A percentile compares a stretch with the other conserved stretches of the same genome.
Conservation (phyloP, 108 stramenopile genomes). For the Chaetoceros muelleri region DNA sequence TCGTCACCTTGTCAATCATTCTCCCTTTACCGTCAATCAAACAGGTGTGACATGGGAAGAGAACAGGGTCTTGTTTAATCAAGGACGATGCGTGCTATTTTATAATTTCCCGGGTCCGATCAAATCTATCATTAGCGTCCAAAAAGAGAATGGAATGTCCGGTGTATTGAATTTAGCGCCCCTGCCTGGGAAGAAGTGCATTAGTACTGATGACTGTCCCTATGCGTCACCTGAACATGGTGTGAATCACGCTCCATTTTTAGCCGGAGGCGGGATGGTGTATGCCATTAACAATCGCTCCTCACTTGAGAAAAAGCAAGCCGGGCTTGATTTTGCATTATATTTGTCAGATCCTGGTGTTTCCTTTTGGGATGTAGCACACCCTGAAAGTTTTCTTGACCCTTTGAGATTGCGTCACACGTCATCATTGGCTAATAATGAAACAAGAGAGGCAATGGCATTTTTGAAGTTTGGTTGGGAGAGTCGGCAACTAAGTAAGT, state of each 20-base stretch:
- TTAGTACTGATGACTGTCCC: not conserved
- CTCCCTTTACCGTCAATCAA: constrained; percentile 1
- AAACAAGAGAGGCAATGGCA: not conserved
- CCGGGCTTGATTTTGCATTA: constrained; percentile 6
- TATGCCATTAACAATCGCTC: constrained; percentile 2
- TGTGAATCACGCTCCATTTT: constrained; percentile 8
- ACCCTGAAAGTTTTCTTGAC: constrained; percentile 4
- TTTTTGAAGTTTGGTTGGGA: constrained; percentile 11
- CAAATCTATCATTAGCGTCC: constrained; percentile 1
- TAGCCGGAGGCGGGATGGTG: constrained; percentile 2
- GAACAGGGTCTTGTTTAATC: not conserved
- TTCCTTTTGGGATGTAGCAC: constrained; percentile 10
- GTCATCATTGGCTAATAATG: not conserved
- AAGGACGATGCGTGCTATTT: constrained; percentile 5
- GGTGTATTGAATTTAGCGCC: constrained; percentile 9
- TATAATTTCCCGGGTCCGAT: constrained; percentile 10
- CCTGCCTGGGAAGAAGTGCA: constrained; percentile 4
- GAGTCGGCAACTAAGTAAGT: constrained; percentile 7
- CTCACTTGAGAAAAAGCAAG: not conserved
- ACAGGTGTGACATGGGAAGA: constrained; percentile 1
- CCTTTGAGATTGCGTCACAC: constrained; percentile 9
- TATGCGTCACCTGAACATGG: constrained; percentile 1
- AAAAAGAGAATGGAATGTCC: constrained; percentile 1
- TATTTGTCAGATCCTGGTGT: constrained; percentile 9
- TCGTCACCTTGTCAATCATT: constrained; percentile 1